A percentile compares a stretch with the other conserved stretches of the same genome.
phyloP scores from a whole-genome alignment of 2,329 filamentous ascomycete species.

The Diaporthe vexans region DNA sequence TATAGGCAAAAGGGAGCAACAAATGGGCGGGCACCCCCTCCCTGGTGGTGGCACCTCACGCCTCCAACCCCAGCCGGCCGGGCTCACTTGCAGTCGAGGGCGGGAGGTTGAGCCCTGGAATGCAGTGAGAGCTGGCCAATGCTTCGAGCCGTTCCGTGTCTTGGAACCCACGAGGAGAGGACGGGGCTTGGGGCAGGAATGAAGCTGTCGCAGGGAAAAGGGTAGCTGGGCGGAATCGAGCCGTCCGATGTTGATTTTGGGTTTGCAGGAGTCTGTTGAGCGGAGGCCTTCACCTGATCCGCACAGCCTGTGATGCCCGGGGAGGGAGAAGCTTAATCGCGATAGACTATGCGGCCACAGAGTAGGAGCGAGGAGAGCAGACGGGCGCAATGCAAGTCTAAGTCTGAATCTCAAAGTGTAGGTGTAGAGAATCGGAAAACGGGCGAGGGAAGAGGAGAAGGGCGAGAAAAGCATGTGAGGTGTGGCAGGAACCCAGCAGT shows the following conservation, averaged over 20 bases:
- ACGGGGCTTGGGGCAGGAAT: conserved; percentile 21
- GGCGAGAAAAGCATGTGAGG: conserved; percentile 22
- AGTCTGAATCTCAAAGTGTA: neutral
- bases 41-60: conserved; percentile 36
- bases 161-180: conserved; percentile 26
- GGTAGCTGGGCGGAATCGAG: neutral
- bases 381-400: conserved; percentile 2
- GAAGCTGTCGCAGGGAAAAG: neutral
- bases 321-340: conserved; percentile 3
- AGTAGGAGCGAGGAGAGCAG: conserved; percentile 4
- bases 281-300: neutral
- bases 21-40: conserved; percentile 35
- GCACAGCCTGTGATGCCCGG: neutral
- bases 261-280: neutral
- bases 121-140: neutral
- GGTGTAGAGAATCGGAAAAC: conserved; percentile 2
- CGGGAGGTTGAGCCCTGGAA: conserved; percentile 1
- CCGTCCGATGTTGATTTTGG: neutral
- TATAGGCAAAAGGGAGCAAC: conserved; percentile 34
- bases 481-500: conserved; percentile 5
- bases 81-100: neutral
- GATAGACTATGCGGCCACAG: conserved; percentile 15
- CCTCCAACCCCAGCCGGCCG: neutral
- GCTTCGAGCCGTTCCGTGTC: conserved; percentile 37
- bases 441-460: conserved; percentile 9